Base-by-base conservation (phyloP, 2,329 filamentous ascomycete genomes). In the Calonectria hawksworthii region DNA sequence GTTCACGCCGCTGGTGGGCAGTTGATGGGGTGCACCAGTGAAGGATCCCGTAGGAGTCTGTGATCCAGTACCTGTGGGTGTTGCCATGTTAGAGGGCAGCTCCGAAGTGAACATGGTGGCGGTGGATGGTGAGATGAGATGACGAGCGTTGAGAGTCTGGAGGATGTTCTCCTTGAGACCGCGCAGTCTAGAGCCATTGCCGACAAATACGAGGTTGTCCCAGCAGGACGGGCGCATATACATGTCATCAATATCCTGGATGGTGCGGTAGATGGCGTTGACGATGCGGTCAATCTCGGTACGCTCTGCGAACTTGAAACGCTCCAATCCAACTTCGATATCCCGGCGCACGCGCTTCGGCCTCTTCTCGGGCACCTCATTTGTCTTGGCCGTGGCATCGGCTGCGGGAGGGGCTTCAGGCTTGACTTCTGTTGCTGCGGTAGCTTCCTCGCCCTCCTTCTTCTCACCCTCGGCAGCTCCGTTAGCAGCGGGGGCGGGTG, bases 21-120 rank as follows among this genome's bases (percentile, higher is more conserved):
- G 88, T 86, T 92, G 90, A 83, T 89, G 89, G 70, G 89, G 88
- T 67, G 85, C 89, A 75, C 82, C 93, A 82, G 84, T 88, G 83
- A 88, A 90, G 77, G 87, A 90, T 79, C 87, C 90, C 2, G 95
- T 95, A 0, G 97, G 98, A 1, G 96, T 99, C 85, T 98, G 97
- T 21, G 96, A 92, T 41, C 96, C 96, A 0, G 96, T 99, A 26
- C 95, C 96, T 14, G 94, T 91, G 1, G 97, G 97, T 0, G 97
- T 99, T 36, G 95, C 96, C 83, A 98, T 92, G 86, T 97, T 96
- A 11, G 96, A 98, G 10, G 97, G 97, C 47, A 99, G 92, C 85
- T 99, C 97, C 28, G 96, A 98, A 44, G 96, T 98, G 89, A 99
- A 99, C 82, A 99, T 99, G 52, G 96, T 98, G 66, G 95, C 96